These are phyloP conservation scores for Russula vinacea DNA, from an alignment of 768 basidiomycete species.

Conservation along the genomic window DNA sequence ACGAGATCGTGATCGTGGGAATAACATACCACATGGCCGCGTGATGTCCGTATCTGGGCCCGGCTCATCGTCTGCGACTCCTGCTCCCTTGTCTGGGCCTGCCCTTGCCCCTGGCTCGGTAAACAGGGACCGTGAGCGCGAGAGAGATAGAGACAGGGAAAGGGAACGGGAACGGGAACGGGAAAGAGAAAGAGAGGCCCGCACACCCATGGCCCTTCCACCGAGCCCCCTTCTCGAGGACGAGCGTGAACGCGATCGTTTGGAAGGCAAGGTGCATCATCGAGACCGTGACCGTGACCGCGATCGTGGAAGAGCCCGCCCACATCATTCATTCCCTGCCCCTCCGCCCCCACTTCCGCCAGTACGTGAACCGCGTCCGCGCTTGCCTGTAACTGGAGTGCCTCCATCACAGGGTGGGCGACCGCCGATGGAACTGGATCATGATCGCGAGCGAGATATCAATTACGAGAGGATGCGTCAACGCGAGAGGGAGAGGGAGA, in stretches of 20 bases:
- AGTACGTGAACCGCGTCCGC: constrained; percentile 22
- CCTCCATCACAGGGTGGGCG: constrained; percentile 29
- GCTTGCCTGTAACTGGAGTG: constrained; percentile 12
- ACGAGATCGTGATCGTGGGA: constrained; percentile 29
- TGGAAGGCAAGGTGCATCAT: constrained; percentile 23
- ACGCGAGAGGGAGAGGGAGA: constrained; percentile 27
- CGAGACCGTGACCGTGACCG: constrained; percentile 28
- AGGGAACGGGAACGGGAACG: constrained; percentile 29
- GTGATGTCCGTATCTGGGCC: constrained; percentile 13
- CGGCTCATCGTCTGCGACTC: constrained; percentile 18
- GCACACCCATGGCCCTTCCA: constrained; percentile 15
- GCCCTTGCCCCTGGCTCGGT: constrained; percentile 12
- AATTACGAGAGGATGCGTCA: constrained; percentile 35
- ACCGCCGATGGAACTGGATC: constrained; percentile 35
- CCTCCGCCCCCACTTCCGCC: constrained; percentile 18
- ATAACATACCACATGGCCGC: constrained; percentile 14
- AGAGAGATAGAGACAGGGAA: constrained; percentile 29
- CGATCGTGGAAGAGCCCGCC: constrained; percentile 33
- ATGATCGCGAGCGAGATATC: constrained; percentile 32
- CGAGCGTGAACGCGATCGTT: constrained; percentile 28
- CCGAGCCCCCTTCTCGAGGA: constrained; percentile 26
- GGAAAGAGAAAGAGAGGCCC: constrained; percentile 14
- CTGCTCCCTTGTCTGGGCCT: constrained; percentile 23
- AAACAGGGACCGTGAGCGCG: constrained; percentile 24
- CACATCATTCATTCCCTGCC: constrained; percentile 21